Evolutionary conservation across 2,329 filamentous ascomycete genomes (phyloP).

Genomic region (Claviceps spartinae): DNA sequence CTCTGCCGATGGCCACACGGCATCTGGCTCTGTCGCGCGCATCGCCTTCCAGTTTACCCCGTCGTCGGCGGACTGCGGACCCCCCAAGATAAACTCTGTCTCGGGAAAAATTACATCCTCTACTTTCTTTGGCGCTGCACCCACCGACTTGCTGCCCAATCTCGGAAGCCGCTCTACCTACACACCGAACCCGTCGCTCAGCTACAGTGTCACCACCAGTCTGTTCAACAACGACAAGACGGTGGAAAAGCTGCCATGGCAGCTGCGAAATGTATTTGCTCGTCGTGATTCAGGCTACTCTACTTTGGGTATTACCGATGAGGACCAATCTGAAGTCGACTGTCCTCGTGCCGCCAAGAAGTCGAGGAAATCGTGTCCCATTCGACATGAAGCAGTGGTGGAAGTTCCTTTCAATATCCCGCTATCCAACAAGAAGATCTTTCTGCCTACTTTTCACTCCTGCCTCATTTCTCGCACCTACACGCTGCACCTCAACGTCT

Average conservation of each 20-base stretch:
- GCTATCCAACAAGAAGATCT: slow-evolving; percentile 31
- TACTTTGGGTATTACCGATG: slow-evolving; percentile 23
- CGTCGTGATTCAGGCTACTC: slow-evolving; percentile 42
- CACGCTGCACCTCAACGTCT: slow-evolving; percentile 33
- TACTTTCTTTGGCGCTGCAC: slow-evolving; percentile 37
- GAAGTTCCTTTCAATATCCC: slow-evolving; percentile 36
- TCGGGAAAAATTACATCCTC: slow-evolving; percentile 37
- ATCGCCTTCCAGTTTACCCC: slow-evolving; percentile 37
- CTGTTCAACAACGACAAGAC: slow-evolving; percentile 25
- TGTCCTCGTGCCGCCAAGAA: slow-evolving; percentile 11
- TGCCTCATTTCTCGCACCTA: slow-evolving; percentile 45
- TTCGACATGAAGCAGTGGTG: slow-evolving; percentile 29
- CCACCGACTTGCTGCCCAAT: slow-evolving; percentile 35
- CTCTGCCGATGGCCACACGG: slow-evolving; percentile 31
- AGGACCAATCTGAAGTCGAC: slow-evolving; percentile 23
- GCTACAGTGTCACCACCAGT: slow-evolving; percentile 31
- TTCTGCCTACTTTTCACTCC: slow-evolving; percentile 44
- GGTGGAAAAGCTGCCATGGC: slow-evolving; percentile 28
- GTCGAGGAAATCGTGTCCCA: slow-evolving; percentile 15
- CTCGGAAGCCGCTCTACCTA: slow-evolving; percentile 30
- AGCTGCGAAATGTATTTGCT: slow-evolving; percentile 17
- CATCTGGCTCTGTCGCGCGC: slow-evolving; percentile 27
- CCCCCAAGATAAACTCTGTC: slow-evolving; percentile 35
- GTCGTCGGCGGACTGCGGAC: slow-evolving; percentile 24
- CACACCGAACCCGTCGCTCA: slow-evolving; percentile 26